Evolutionary conservation across 176 grass and related monocot species (phyloP), one percentile per base, ranked within the genome.

Genomic region (Metroxylon sagu): DNA sequence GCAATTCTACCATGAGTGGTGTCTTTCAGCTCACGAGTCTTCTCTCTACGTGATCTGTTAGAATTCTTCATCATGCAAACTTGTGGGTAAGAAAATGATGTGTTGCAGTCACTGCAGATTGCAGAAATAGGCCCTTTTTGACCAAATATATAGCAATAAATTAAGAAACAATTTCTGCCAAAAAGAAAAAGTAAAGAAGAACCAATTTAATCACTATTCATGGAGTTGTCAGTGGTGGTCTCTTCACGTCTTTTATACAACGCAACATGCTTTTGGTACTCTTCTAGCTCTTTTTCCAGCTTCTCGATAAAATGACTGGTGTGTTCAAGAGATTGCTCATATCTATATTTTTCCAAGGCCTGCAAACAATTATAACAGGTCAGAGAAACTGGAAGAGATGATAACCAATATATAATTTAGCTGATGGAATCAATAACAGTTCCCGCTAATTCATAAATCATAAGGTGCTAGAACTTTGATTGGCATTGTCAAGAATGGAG

Each of bases 341-440:
- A 89, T n/a, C 57, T 77, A 77, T 89, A 89, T 74, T 89, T 95
- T 78, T 89, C 85, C 61, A 95, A 54, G 19, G 81, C 89, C 85
- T 89, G 57, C 14, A 27, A 52, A 64, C n/a, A 29, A 25, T 53
- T 30, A 62, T 1, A 6, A n/a, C 70, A 14, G 27, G 16, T 25
- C 14, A 31, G 5, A n/a, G 17, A 50, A 48, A 64, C 60, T 62
- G 27, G 26, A 59, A 14, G 39, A 12, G 65, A 30, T 29, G 2
- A 25, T 68, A 14, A 18, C 57, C 5, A 10, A 28, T 18, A 27
- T 35, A 17, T 30, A 8, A 15, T 60, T 17, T 60, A 60, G 29
- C 16, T 59, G 8, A 60, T 28, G 17, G 58, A 31, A 31, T 6
- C 7, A 12, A n/a, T 8, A 14, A 17, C 6, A 31, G 16, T n/a